Base-by-base conservation (phyloP, 805 yeast genomes). In the Yarrowia sp. region DNA sequence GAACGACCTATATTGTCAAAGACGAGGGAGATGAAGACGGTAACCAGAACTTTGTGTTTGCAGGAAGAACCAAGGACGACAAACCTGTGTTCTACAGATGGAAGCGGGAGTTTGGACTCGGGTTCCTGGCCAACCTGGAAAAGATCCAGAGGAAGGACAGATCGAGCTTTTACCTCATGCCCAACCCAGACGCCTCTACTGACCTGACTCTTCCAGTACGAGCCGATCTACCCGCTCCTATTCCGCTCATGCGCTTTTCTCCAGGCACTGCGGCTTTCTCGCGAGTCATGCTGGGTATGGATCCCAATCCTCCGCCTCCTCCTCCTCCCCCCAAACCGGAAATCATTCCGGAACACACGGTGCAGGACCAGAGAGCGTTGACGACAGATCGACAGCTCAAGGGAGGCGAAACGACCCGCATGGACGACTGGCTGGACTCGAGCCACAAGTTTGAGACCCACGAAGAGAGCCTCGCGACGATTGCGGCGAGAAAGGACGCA, bases 11-110 rank as follows among this genome's bases (percentile, higher is more conserved):
- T 8, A 43, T 56, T 10, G 64, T 56, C 22, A n/a, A 40, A 22
- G 59, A 53, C 22, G 58, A 16, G n/a, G 58, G 58, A 16, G 58
- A 52, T n/a, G n/a, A 16, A 7, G 42, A 52, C 4, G 26, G 26
- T 5, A 11, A 19, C 10, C 40, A 38, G 42, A 53, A 53, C 14
- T 53, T 53, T 22, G 14, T 53, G 2, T 53, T 53, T 53, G 59
- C 22, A 8, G 59, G 59, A 1, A 12, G 22, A 9, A 8, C 22
- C 7, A 16, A 22, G 7, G 9, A 38, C 45, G 45, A 53, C 16
- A 19, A 40, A 9, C 59, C 45, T 10, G 59, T 53, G 45, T 53
- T 53, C 38, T 53, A 40, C 59, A 15, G 59, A 8, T 53, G 59
- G 59, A 53, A 53, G 19, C 32, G 59, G 1, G 35, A 10, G 14